Evolutionary conservation across 2,329 filamentous ascomycete species (phyloP), one percentile per base, ranked within the genome.

Genomic region (Trichophyton simii): DNA sequence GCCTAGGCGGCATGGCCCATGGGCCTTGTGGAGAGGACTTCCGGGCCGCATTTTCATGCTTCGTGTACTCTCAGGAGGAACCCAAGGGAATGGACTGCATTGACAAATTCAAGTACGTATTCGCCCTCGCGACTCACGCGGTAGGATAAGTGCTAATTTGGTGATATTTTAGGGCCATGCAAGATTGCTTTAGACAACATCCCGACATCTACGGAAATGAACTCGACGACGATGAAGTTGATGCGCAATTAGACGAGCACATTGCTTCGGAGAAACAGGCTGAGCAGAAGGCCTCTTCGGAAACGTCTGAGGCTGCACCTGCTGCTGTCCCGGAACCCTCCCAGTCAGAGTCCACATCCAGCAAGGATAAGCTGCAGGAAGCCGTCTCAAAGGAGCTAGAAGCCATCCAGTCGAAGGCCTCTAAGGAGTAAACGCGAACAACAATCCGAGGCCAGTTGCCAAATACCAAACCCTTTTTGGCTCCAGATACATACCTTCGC

Each of bases 31-130:
- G 94, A 57, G 89, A 95, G 72, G 86, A 97, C 71, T 99, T 99
- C 82, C 91, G 87, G 79, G 86, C 86, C 25, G 94, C 94, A 0
- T 99, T 99, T 70, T 96, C 91, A 82, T 99, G 94, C 78, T 99
- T 99, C 70, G 91, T 99, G n/a, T 94, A 87, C 78, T 95, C 89
- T 2, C 85, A 84, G 48, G 89, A 95, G 72, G 94, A 99, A 72
- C 91, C 91, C 41, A 99, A 99, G 84, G 92, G 92, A 59, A 92
- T 96, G 79, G 91, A 96, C 72, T 96, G 91, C 78, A 94, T 96
- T 71, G 91, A 96, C 31, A 95, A 94, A 78, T 96, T 96, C 82
- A 91, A 95, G 90, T 94, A 81, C 55, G 87, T 82, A 54, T 38
- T 9, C 7, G 6, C 2, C 8, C 15, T 42, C 22, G 1, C 36